These are phyloP conservation scores for Fusarium sterilihyphosum DNA, from an alignment of 2,329 filamentous ascomycete genomes.

Conservation along the genomic window DNA sequence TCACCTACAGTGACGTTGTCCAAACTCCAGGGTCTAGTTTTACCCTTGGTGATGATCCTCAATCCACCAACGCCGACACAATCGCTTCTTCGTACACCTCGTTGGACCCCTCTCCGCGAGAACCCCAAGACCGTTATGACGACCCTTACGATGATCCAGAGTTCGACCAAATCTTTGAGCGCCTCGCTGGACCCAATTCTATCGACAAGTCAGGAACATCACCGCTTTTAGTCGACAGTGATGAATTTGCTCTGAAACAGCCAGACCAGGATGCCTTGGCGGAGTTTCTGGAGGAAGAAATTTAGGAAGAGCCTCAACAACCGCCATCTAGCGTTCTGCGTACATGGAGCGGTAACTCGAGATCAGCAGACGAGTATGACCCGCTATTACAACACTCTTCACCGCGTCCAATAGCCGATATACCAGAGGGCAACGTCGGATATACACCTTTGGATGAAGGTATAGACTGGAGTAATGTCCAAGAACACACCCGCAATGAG, in stretches of 20 bases:
- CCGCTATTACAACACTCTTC: conserved; percentile 50
- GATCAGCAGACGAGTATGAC: conserved; percentile 49
- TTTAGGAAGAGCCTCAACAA: conserved; percentile 11
- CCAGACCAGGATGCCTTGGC: conserved; percentile 25
- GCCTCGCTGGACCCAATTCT: not conserved
- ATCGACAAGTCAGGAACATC: not conserved
- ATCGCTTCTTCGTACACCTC: conserved; percentile 2
- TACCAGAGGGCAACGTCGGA: not conserved
- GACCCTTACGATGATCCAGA: conserved; percentile 32
- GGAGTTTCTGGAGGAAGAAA: conserved; percentile 16
- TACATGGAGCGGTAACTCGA: conserved; percentile 47
- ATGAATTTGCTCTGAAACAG: conserved; percentile 13
- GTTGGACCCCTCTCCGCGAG: not conserved
- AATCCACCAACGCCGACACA: conserved; percentile 11
- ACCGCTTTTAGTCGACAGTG: not conserved
- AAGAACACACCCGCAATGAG: conserved; percentile 11
- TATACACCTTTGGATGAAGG: conserved; percentile 47
- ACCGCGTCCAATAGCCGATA: conserved; percentile 16
- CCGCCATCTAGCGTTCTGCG: conserved; percentile 48
- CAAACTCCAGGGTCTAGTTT: conserved; percentile 12
- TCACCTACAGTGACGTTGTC: conserved; percentile 1
- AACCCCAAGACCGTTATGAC: conserved; percentile 1
- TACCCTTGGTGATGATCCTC: not conserved
- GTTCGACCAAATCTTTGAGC: conserved; percentile 25
- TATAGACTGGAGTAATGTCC: conserved; percentile 53